Conservation (phyloP, 768 basidiomycete genomes). For the Boletus subparvulus region DNA sequence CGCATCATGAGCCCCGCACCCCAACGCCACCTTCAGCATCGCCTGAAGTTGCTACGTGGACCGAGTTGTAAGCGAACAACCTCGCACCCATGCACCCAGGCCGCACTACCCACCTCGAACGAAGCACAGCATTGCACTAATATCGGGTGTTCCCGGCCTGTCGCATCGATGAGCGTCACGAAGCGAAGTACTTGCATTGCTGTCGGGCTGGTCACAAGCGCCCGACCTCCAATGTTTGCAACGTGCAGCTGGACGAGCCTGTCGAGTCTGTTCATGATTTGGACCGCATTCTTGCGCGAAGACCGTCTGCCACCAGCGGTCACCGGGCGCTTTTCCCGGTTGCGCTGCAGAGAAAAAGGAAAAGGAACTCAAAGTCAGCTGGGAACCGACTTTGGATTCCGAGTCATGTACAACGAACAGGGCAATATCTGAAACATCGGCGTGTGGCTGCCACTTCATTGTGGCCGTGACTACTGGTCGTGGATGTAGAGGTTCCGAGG, state of each 20-base stretch:
- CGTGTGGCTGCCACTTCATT: background rate
- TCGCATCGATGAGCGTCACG: conserved; percentile 27
- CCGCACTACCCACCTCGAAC: conserved; percentile 19
- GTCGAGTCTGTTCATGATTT: conserved; percentile 22
- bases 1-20: conserved; percentile 16
- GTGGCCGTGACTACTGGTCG: background rate
- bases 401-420: conserved; percentile 7
- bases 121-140: conserved; percentile 25
- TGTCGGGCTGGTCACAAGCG: conserved; percentile 15
- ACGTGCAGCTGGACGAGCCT: conserved; percentile 23
- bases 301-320: background rate
- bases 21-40: conserved; percentile 19
- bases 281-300: conserved; percentile 11
- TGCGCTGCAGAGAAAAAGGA: conserved; percentile 10
- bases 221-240: conserved; percentile 9
- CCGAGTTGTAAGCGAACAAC: background rate
- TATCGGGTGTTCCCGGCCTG: conserved; percentile 28
- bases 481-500: conserved; percentile 12
- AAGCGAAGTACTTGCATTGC: conserved; percentile 21
- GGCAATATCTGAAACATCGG: conserved; percentile 9
- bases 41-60: conserved; percentile 20
- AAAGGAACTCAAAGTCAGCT: background rate
- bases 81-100: background rate
- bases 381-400: background rate
- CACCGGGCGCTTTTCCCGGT: conserved; percentile 15